Evolutionary conservation across 2,329 filamentous ascomycete genomes (phyloP).

Genomic region (Scopulariopsis brevicaulis): DNA sequence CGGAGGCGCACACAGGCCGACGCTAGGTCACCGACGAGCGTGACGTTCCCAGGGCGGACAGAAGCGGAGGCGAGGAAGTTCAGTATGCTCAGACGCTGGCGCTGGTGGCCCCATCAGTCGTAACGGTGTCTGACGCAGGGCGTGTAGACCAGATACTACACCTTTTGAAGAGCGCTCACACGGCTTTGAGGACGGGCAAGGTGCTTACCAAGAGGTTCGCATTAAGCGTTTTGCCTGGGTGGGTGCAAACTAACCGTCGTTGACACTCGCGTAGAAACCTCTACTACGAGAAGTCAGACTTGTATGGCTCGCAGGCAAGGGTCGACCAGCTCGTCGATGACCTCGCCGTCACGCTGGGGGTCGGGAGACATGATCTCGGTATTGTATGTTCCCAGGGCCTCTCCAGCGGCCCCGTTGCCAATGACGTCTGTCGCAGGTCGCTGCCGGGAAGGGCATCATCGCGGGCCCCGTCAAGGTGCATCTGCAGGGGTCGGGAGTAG

Average conservation of each 20-base stretch:
- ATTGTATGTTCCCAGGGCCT: constrained; percentile 37
- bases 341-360: constrained; percentile 56
- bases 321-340: constrained; percentile 68
- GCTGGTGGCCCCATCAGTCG: neutral
- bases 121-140: neutral
- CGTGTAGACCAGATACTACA: constrained; percentile 40
- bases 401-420: neutral
- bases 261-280: constrained; percentile 49
- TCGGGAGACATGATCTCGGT: constrained; percentile 54
- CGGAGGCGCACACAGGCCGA: constrained; percentile 2
- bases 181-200: constrained; percentile 41
- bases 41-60: constrained; percentile 36
- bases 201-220: constrained; percentile 51
- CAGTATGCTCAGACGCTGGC: constrained; percentile 19
- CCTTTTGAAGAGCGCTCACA: constrained; percentile 47
- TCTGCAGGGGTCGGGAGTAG: constrained; percentile 28
- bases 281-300: constrained; percentile 63
- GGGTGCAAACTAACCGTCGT: neutral
- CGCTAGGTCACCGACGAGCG: neutral
- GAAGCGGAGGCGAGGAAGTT: constrained; percentile 38
- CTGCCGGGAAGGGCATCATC: constrained; percentile 62
- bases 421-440: constrained; percentile 35
- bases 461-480: constrained; percentile 42
- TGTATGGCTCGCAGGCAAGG: constrained; percentile 57
- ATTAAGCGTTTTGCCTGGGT: neutral